Evolutionary conservation across 805 yeast species (phyloP), one percentile per base, ranked within the genome.

Genomic region (Torulaspora delbrueckii): DNA sequence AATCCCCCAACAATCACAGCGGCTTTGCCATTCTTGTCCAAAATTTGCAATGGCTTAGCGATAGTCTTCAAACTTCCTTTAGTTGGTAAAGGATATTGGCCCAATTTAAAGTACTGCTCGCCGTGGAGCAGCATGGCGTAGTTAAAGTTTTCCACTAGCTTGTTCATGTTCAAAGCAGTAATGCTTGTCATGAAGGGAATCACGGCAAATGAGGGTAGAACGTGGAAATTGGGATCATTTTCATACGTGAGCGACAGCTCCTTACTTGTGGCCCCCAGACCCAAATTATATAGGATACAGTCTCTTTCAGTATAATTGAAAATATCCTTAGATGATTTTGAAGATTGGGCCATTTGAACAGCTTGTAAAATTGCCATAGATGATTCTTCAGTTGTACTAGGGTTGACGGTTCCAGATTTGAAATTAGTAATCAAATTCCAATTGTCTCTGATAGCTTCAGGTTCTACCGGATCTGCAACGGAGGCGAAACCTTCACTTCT

Each of bases 41-140:
- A 66, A 13, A 87, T 78, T 14, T 85, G 86, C 42, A 91, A 72
- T 38, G 96, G 89, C 52, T 63, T 70, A 47, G 79, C 76, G 36
- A 74, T 74, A 6, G 95, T 85, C 45, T 68, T 73, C 36, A 89
- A 66, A 1, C 68, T 63, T 3, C 82, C 95, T 51, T 76, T 74
- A 1, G 85, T 78, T 51, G 96, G 95, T 47, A 91, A 74, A 47
- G 95, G 93, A 73, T 77, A 81, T 65, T 82, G 78, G 53, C 75
- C 74, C 52, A 91, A 66, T 67, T 81, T 88, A 57, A 90, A 73
- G 68, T 85, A 91, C 66, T 91, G 97, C 70, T 91, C 99, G 48
- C 98, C 99, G 65, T 91, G 98, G 56, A 91, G 76, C 60, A 91
- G 75, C 68, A 84, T 75, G 79, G 88, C 83, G 50, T 93, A 96